Evolutionary conservation across 768 basidiomycete genomes (phyloP), one percentile per base, ranked within the genome.

Genomic region (Sporobolomyces phaffii): DNA sequence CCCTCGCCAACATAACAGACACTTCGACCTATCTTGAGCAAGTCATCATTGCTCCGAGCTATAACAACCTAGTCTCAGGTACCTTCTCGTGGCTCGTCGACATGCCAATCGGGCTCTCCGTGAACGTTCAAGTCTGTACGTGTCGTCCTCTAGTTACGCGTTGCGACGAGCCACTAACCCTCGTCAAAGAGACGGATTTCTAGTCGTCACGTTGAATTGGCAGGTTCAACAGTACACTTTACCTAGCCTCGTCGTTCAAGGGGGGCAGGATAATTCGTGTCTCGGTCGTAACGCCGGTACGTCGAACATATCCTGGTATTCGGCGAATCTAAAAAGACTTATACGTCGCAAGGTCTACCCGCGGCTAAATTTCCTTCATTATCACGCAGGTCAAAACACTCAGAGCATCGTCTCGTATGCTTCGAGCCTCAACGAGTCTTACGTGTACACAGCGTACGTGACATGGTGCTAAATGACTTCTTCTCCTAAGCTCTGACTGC

Each of bases 21-120:
- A 33, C 66, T 13, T 53, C 49, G 26, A 59, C 57, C 10, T 68
- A 68, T 40, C 22, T 68, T 6, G 56, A 68, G 44, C 60, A 62
- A 28, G 62, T 68, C 38, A 24, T 51, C 20, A 47, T 68, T 26
- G 48, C 61, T 6, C 61, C 54, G 15, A 4, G 24, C 0, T 58
- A 53, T 44, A 48, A 49, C 14, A n/a, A 60, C 0, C 28, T 62
- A 22, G 56, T 57, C 6, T 17, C 49, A 0, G 66, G 66, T 1
- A 59, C 56, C 7, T 68, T 68, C 28, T 4, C 26, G 2, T 68
- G 66, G 66, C 49, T 62, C 28, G 57, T 68, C 43, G 66, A 68
- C 31, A 18, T 68, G 24, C 66, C 66, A 0, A 44, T 56, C 14
- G 66, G 66, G 0, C 31, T 67, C 13, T 51, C 40, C 29, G 29